phyloP scores from a whole-genome alignment of 1,284 basidiomycete genomes.

The Tremellales sp. region DNA sequence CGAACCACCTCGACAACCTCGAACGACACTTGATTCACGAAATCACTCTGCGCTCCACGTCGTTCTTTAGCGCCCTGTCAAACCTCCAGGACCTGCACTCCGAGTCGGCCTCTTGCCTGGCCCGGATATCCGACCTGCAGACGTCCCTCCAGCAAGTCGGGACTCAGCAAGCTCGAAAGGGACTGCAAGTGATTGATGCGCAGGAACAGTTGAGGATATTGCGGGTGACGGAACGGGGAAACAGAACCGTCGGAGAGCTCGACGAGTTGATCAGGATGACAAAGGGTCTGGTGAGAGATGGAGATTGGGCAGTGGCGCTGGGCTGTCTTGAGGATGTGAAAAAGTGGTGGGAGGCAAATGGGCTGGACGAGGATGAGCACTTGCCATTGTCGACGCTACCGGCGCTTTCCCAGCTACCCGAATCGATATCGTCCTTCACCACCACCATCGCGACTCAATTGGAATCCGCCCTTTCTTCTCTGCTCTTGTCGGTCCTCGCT shows the following conservation, averaged over 20 bases:
- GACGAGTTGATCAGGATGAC: slow-evolving; percentile 71
- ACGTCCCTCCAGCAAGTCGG: slow-evolving; percentile 71
- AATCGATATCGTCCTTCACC: slow-evolving; percentile 61
- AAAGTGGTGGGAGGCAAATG: slow-evolving; percentile 57
- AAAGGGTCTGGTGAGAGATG: slow-evolving; percentile 66
- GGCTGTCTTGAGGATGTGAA: slow-evolving; percentile 70
- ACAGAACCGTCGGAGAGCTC: slow-evolving; percentile 65
- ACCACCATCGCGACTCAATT: slow-evolving; percentile 70
- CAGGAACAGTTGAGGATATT: slow-evolving; percentile 64
- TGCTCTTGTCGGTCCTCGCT: slow-evolving; percentile 64
- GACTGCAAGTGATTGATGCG: slow-evolving; percentile 66
- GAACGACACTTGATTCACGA: slow-evolving; percentile 93
- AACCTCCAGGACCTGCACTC: slow-evolving; percentile 89
- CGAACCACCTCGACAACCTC: slow-evolving; percentile 87
- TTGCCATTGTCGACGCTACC: slow-evolving; percentile 54
- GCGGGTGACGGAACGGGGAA: slow-evolving; percentile 58
- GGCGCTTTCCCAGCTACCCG: slow-evolving; percentile 67
- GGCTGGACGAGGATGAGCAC: background rate
- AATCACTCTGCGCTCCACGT: slow-evolving; percentile 82
- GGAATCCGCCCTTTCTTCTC: slow-evolving; percentile 69
- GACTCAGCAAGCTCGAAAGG: slow-evolving; percentile 68
- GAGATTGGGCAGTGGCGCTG: slow-evolving; percentile 80
- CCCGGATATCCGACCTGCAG: slow-evolving; percentile 70
- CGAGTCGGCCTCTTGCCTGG: slow-evolving; percentile 78
- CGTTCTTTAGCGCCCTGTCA: slow-evolving; percentile 93